Percentiles rank a stretch among this genome's conserved stretches.
Conservation (phyloP, 78 protist species). For the Emiliania huxleyi region DNA sequence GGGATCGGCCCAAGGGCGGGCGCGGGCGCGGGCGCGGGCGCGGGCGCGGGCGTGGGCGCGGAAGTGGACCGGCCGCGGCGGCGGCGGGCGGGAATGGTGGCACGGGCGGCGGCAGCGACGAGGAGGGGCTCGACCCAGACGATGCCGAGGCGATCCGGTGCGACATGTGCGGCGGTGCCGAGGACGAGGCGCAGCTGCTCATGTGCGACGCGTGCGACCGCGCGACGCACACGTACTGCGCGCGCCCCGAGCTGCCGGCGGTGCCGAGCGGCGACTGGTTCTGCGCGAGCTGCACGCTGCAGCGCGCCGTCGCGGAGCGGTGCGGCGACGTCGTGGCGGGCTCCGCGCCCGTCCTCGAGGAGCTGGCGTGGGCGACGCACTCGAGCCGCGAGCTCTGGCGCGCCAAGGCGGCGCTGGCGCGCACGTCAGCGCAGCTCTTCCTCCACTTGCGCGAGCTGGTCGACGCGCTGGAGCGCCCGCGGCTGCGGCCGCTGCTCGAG, state of each 20-base stretch:
- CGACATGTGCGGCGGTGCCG: not conserved
- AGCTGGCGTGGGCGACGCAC: not conserved
- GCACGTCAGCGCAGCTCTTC: not conserved
- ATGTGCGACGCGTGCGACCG: not conserved
- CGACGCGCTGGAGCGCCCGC: not conserved
- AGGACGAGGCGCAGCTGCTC: not conserved
- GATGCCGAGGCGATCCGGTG: not conserved
- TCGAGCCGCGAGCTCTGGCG: not conserved
- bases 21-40: not conserved
- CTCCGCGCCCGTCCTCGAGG: not conserved
- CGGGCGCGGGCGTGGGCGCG: too few relatives aligned
- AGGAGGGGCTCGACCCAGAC: not conserved
- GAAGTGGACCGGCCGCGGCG: too few relatives aligned
- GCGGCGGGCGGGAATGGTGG: too few relatives aligned
- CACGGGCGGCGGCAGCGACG: not conserved
- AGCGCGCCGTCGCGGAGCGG: not conserved
- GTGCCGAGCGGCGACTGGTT: not conserved
- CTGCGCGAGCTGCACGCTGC: not conserved
- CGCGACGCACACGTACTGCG: constrained; percentile 6
- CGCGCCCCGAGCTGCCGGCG: not conserved
- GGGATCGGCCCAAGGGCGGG: not conserved
- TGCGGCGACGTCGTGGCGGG: not conserved
- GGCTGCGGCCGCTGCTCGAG: not conserved
- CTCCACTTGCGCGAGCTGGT: not conserved
- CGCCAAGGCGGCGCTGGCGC: not conserved